Conservation (phyloP, 2,329 filamentous ascomycete genomes). For the Geoglossum cookeanum region DNA sequence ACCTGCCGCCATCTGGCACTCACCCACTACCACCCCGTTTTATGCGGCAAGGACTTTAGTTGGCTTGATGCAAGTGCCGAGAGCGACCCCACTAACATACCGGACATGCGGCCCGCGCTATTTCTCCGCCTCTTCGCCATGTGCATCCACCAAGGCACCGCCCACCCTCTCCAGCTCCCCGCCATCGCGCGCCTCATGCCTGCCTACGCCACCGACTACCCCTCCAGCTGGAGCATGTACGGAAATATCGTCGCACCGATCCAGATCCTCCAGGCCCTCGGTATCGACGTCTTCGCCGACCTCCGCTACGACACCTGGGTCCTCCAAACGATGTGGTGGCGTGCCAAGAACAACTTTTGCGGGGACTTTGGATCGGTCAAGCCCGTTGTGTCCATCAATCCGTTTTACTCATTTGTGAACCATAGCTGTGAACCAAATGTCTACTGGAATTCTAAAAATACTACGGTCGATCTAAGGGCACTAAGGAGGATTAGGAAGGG, state of each 20-base stretch:
- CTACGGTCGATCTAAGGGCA: neutral
- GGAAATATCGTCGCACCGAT: conserved; percentile 15
- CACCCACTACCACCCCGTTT: conserved; percentile 12
- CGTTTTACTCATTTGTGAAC: conserved; percentile 17
- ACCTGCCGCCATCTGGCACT: conserved; percentile 13
- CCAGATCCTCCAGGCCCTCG: conserved; percentile 15
- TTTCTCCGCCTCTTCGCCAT: conserved; percentile 15
- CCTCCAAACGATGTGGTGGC: conserved; percentile 16
- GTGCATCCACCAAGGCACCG: conserved; percentile 11
- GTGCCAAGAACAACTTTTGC: conserved; percentile 18
- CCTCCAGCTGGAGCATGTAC: conserved; percentile 15
- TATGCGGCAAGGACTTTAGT: conserved; percentile 16
- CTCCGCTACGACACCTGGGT: conserved; percentile 15
- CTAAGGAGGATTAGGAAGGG: neutral
- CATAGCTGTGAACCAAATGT: conserved; percentile 18
- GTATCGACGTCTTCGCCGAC: conserved; percentile 15
- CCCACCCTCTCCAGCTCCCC: conserved; percentile 14
- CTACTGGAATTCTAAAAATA: neutral
- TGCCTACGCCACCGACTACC: conserved; percentile 12
- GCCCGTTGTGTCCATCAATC: conserved; percentile 15
- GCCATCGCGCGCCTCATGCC: conserved; percentile 16
- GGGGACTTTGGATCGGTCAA: conserved; percentile 11
- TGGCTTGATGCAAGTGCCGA: conserved; percentile 11
- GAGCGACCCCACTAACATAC: neutral
- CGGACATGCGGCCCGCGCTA: conserved; percentile 14